Conservation (phyloP, 2,329 filamentous ascomycete species). For the Ophiocordyceps robertsii region DNA sequence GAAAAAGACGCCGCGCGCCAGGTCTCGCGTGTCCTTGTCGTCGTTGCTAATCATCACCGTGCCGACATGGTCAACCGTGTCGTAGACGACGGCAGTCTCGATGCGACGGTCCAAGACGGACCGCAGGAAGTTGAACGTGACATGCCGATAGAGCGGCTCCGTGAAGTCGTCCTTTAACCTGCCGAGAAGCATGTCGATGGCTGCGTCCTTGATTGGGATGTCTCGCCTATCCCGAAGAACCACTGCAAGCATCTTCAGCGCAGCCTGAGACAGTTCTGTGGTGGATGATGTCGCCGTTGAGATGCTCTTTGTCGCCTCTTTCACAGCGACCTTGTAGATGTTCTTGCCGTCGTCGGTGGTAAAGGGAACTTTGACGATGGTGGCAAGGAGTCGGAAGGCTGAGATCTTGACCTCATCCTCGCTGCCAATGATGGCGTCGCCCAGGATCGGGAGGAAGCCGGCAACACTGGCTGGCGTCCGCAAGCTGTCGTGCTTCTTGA, state of each 20-base stretch:
- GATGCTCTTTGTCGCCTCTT: constrained; percentile 72
- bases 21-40: constrained; percentile 72
- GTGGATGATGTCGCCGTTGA: constrained; percentile 65
- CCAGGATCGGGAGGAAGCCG: constrained; percentile 79
- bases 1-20: constrained; percentile 80
- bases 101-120: constrained; percentile 76
- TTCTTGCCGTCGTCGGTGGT: constrained; percentile 52
- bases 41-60: constrained; percentile 95
- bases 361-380: constrained; percentile 75
- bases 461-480: constrained; percentile 66
- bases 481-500: constrained; percentile 74
- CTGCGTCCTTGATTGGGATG: constrained; percentile 64
- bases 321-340: constrained; percentile 63
- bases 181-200: constrained; percentile 69
- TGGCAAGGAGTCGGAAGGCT: constrained; percentile 70
- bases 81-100: constrained; percentile 78
- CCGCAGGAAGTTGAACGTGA: constrained; percentile 88
- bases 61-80: constrained; percentile 78
- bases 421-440: constrained; percentile 69
- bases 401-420: constrained; percentile 92
- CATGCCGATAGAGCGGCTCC: constrained; percentile 80
- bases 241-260: constrained; percentile 75
- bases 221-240: constrained; percentile 71
- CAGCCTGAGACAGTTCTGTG: constrained; percentile 74
- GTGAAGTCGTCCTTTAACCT: constrained; percentile 81